Evolutionary conservation across 371 early-diverging fungal genomes (phyloP).

Genomic region (Mucor circinelloides): DNA sequence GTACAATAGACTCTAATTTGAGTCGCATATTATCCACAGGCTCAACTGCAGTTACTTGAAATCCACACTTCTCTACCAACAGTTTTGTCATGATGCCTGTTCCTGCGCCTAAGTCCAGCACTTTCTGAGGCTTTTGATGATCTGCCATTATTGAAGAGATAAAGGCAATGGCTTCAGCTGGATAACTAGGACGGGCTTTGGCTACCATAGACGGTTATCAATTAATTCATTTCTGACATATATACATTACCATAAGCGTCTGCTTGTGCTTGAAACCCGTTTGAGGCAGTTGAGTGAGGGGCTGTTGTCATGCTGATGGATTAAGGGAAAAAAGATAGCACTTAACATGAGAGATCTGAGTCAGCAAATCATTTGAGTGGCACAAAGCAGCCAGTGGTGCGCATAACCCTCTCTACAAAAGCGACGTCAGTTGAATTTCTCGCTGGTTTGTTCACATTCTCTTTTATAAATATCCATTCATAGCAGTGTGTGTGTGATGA

Average conservation of each 20-base stretch:
- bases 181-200: constrained; percentile 42
- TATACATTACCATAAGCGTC: constrained; percentile 34
- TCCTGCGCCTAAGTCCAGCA: constrained; percentile 50
- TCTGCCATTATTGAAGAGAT: constrained; percentile 7
- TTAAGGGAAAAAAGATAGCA: not conserved
- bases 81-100: constrained; percentile 50
- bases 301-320: not conserved
- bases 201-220: constrained; percentile 16
- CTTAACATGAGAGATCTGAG: not conserved
- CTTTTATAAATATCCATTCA: not conserved
- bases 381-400: not conserved
- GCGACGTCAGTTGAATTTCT: constrained; percentile 3
- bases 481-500: not conserved
- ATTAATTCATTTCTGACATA: not conserved
- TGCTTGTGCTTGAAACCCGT: constrained; percentile 34
- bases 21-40: constrained; percentile 51
- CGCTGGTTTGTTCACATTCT: not conserved
- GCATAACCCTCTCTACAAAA: not conserved
- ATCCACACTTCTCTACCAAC: constrained; percentile 21
- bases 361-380: not conserved
- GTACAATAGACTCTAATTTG: constrained; percentile 26
- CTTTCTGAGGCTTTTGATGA: constrained; percentile 13
- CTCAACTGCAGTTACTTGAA: constrained; percentile 47
- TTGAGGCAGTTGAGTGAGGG: constrained; percentile 30
- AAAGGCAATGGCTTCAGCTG: constrained; percentile 24